Evolutionary conservation across 805 yeast genomes (phyloP).

Genomic region (Starmerella tilneyi): DNA sequence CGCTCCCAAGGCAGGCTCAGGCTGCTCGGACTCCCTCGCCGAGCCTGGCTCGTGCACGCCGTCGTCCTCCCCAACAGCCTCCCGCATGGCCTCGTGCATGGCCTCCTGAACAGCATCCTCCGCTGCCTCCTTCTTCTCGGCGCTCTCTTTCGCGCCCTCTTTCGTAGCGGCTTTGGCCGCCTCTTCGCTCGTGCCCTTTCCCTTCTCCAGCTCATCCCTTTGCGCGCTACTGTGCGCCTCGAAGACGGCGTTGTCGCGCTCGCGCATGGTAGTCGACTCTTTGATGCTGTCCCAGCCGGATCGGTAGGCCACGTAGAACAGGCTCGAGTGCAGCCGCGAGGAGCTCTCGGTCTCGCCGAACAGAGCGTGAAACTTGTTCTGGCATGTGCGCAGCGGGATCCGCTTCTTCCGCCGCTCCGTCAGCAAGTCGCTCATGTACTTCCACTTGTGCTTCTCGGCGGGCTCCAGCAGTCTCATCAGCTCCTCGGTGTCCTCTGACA

Average conservation of each 20-base stretch:
- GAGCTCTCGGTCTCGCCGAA: slow-evolving; percentile 46
- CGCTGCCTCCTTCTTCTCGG: too few relatives aligned
- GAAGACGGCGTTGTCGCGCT: not conserved
- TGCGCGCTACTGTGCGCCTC: not conserved
- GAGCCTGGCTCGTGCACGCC: too few relatives aligned
- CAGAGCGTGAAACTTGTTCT: slow-evolving; percentile 44
- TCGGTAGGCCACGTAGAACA: slow-evolving; percentile 43
- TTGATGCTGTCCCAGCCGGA: slow-evolving; percentile 37
- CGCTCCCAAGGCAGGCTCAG: too few relatives aligned
- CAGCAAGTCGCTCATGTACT: slow-evolving; percentile 39
- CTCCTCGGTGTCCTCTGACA: slow-evolving; percentile 38
- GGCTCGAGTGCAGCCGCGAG: slow-evolving; percentile 40
- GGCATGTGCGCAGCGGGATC: slow-evolving; percentile 45
- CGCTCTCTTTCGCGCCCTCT: too few relatives aligned
- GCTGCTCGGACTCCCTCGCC: too few relatives aligned
- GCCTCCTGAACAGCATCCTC: too few relatives aligned
- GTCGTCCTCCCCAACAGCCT: too few relatives aligned
- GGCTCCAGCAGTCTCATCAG: slow-evolving; percentile 40
- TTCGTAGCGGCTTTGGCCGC: too few relatives aligned
- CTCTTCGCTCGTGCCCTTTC: not conserved
- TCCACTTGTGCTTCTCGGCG: slow-evolving; percentile 53
- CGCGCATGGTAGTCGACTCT: slow-evolving; percentile 1
- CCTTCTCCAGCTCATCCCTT: not conserved
- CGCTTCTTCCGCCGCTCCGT: slow-evolving; percentile 32
- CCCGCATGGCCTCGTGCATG: too few relatives aligned